Evolutionary conservation across 2,329 filamentous ascomycete species (phyloP).

Genomic region (Chrysoporthe puriensis): DNA sequence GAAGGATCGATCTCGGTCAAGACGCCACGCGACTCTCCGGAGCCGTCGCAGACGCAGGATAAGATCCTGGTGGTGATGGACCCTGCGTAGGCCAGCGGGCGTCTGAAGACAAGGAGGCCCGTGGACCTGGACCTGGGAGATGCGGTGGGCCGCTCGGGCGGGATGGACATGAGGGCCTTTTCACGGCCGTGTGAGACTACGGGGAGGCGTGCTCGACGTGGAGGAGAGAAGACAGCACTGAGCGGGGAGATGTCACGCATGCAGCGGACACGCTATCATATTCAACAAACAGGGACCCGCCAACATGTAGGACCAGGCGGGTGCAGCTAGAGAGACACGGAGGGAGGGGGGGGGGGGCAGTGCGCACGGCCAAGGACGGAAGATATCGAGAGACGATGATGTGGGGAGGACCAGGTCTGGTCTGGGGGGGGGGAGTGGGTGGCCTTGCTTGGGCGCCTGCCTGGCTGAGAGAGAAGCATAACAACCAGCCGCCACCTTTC

Average conservation of each 20-base stretch:
- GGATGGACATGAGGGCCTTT: background rate
- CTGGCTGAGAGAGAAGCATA: too few relatives aligned
- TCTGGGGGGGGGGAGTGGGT: too few relatives aligned
- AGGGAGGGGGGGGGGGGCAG: background rate
- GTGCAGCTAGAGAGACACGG: background rate
- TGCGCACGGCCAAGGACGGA: background rate
- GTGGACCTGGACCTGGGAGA: too few relatives aligned
- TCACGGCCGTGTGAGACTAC: background rate
- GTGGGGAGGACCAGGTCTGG: too few relatives aligned
- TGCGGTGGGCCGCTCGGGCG: background rate
- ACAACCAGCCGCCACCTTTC: too few relatives aligned
- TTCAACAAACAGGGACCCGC: background rate
- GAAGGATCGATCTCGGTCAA: constrained; percentile 27
- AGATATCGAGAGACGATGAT: background rate
- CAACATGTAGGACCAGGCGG: background rate
- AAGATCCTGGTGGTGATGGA: constrained; percentile 7
- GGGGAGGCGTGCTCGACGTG: background rate
- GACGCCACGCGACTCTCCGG: constrained; percentile 19
- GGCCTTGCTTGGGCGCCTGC: too few relatives aligned
- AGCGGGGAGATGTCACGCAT: background rate
- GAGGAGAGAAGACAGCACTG: background rate
- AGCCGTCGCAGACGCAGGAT: constrained; percentile 22
- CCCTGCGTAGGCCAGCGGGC: background rate
- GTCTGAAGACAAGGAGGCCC: too few relatives aligned
- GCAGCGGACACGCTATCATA: background rate